Conservation (phyloP, 768 basidiomycete genomes). For the Floccularia luteovirens region DNA sequence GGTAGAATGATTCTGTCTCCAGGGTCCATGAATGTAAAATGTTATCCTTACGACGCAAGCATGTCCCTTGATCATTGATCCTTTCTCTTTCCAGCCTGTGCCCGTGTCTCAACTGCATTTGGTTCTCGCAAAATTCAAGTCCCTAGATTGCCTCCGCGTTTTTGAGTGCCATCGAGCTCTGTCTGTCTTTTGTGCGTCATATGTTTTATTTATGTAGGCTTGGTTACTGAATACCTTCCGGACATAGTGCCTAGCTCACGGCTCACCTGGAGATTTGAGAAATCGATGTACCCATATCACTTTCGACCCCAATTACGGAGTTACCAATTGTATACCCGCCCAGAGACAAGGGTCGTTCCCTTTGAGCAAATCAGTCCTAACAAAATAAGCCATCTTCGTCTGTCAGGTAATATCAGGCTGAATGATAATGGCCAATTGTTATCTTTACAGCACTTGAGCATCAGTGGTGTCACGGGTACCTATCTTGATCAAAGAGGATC, state of each 20-base stretch:
- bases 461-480: conserved; percentile 23
- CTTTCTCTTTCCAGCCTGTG: background rate
- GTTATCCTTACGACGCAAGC: background rate
- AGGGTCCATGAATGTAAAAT: background rate
- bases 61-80: background rate
- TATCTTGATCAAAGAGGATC: conserved; percentile 22
- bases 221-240: background rate
- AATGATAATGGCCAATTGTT: conserved; percentile 7
- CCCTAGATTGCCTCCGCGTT: conserved; percentile 1
- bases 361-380: conserved; percentile 19
- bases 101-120: conserved; percentile 6
- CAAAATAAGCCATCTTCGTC: conserved; percentile 18
- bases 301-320: conserved; percentile 9
- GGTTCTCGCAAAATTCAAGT: conserved; percentile 3
- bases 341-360: conserved; percentile 17
- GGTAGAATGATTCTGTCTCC: conserved; percentile 16
- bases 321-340: conserved; percentile 24
- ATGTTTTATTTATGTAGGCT: too few species aligned
- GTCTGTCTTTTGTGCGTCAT: conserved; percentile 1
- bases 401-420: conserved; percentile 25
- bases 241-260: conserved; percentile 1
- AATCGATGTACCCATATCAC: conserved; percentile 3
- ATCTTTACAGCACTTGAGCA: conserved; percentile 17
- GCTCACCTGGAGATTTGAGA: conserved; percentile 6
- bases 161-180: conserved; percentile 4